These are phyloP conservation scores for Chlamydomonas urium DNA, from an alignment of 139 green algal genomes.

Conservation along the genomic window DNA sequence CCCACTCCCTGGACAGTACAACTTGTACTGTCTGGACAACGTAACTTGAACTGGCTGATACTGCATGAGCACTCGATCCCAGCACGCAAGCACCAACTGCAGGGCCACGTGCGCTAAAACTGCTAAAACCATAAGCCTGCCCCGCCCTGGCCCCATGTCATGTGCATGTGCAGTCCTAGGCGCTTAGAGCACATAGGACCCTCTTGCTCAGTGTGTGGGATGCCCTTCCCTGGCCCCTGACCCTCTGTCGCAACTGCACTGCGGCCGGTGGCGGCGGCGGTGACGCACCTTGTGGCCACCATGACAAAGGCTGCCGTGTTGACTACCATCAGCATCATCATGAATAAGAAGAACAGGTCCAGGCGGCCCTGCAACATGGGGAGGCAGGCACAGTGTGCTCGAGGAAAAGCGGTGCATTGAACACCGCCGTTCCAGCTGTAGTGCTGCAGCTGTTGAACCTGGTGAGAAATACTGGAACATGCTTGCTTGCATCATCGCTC, in stretches of 20 bases:
- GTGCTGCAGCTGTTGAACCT: background rate
- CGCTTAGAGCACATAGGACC: background rate
- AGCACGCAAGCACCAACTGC: background rate
- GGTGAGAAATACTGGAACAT: too few species aligned
- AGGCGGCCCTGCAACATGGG: slow-evolving; percentile 52
- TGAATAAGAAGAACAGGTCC: slow-evolving; percentile 75
- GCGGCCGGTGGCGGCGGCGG: too few species aligned
- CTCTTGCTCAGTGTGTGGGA: background rate
- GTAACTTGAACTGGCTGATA: background rate
- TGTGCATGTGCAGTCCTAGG: background rate
- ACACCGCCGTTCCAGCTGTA: background rate
- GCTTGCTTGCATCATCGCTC: too few species aligned
- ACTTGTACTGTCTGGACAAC: background rate
- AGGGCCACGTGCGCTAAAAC: background rate
- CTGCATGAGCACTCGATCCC: background rate
- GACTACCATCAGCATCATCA: slow-evolving; percentile 54
- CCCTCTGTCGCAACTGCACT: too few species aligned
- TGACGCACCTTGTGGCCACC: slow-evolving; percentile 46
- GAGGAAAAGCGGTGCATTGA: background rate
- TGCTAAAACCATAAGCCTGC: background rate
- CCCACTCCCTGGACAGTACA: slow-evolving; percentile 21
- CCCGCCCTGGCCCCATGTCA: background rate
- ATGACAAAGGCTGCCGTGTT: slow-evolving; percentile 62
- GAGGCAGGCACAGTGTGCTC: background rate
- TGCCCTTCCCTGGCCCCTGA: background rate